Conservation (phyloP, 2,329 filamentous ascomycete genomes). For the Phialemoniopsis sp. region DNA sequence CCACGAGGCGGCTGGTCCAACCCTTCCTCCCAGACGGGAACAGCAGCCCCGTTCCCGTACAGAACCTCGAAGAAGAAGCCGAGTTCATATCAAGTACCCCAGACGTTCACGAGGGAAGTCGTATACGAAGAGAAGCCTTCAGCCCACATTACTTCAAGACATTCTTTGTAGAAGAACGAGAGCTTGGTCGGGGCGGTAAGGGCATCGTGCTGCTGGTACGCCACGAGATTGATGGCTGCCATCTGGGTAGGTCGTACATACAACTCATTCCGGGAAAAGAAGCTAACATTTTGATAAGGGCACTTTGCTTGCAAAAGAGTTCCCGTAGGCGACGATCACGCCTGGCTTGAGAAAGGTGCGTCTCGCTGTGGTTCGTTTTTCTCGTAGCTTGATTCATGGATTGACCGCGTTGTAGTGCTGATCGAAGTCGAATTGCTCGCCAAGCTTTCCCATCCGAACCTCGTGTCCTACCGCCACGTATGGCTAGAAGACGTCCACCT, state of each 20-base stretch:
- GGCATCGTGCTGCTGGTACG: conserved; percentile 92
- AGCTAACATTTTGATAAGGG: conserved; percentile 26
- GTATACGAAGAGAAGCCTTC: conserved; percentile 83
- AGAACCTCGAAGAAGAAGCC: conserved; percentile 24
- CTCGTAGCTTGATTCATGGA: no score
- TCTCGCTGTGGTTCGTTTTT: neutral
- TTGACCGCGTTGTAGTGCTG: conserved; percentile 50
- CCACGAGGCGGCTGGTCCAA: conserved; percentile 48
- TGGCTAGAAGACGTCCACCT: conserved; percentile 91
- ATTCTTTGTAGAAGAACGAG: conserved; percentile 86
- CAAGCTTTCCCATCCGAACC: conserved; percentile 86
- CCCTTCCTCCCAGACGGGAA: conserved; percentile 28
- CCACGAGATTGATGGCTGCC: conserved; percentile 85
- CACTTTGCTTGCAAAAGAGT: conserved; percentile 96
- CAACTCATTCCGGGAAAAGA: no score
- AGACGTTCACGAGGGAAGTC: conserved; percentile 48
- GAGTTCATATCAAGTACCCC: conserved; percentile 53
- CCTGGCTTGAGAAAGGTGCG: conserved; percentile 80
- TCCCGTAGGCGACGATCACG: conserved; percentile 89
- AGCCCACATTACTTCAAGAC: conserved; percentile 88
- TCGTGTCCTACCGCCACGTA: conserved; percentile 95
- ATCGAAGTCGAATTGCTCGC: conserved; percentile 91
- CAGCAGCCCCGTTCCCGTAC: conserved; percentile 8
- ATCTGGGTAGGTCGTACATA: conserved; percentile 48
- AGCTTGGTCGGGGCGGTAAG: conserved; percentile 86